A percentile compares a stretch with the other conserved stretches of the same genome.
phyloP scores from a whole-genome alignment of 192 early-diverging fungal genomes.

The Glomus cerebriforme region DNA sequence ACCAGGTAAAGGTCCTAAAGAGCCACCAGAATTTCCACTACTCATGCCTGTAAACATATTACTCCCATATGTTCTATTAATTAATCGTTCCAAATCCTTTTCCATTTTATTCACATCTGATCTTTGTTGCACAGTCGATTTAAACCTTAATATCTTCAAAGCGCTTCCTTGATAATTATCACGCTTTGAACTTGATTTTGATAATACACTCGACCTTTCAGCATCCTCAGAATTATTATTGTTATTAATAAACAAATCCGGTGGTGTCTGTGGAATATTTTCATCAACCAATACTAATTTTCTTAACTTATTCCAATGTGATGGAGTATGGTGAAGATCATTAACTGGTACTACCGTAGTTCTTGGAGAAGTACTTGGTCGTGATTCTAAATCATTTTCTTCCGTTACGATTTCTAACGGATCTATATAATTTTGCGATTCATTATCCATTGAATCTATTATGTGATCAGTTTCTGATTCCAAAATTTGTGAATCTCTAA shows the following conservation, averaged over 20 bases:
- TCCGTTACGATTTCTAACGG: not conserved
- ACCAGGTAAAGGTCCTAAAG: conserved; percentile 32
- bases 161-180: conserved; percentile 17
- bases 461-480: not conserved
- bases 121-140: conserved; percentile 43
- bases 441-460: not conserved
- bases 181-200: not conserved
- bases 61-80: conserved; percentile 26
- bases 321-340: not conserved
- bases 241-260: not conserved
- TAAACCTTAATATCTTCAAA: conserved; percentile 41
- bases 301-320: conserved; percentile 15
- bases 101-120: conserved; percentile 46
- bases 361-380: not conserved
- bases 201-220: not conserved
- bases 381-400: not conserved
- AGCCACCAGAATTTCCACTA: conserved; percentile 35
- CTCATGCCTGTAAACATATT: conserved; percentile 34
- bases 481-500: not conserved
- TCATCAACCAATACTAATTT: conserved; percentile 14
- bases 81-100: conserved; percentile 47
- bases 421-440: not conserved
- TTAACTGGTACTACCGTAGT: not conserved
- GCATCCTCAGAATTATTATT: not conserved
- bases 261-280: not conserved